Evolutionary conservation across 2,329 filamentous ascomycete species (phyloP), one percentile per base, ranked within the genome.

Genomic region (Cladophialophora chaetospira): DNA sequence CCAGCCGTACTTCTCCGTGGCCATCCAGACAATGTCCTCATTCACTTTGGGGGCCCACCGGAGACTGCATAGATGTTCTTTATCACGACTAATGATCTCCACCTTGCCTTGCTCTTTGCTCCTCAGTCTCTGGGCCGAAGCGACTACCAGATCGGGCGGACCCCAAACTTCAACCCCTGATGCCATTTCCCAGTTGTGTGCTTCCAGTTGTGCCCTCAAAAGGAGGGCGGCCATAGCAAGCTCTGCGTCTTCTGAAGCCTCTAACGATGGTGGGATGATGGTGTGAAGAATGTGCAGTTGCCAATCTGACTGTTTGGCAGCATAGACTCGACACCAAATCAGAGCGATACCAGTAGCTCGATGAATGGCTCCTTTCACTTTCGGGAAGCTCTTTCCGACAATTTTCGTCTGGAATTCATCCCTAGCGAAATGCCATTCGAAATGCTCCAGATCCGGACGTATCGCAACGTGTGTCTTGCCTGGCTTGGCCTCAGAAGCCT

Each of bases 131-230:
- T 70, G 67, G 38, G 75, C 73, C 1, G 77, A 75, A 55, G 73
- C 69, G 47, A 76, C 62, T 23, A 85, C 69, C 61, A 79, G 66
- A 5, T 82, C 75, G 3, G 81, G 81, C 0, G 92, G 91, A 68
- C 94, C 96, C 93, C 93, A 97, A 49, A 93, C 77, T 69, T 91
- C 82, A 3, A 96, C 83, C 43, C 83, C 79, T 36, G 79, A 77
- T 6, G 19, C 44, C 74, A 90, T 84, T 42, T 82, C 76, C 88
- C 89, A 96, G 55, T 83, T 77, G 2, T 77, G 73, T 1, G 92
- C 92, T 72, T 95, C 85, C 6, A 73, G 73, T 66, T 87, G 84
- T 3, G 91, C 91, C 42, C 85, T 76, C 38, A 75, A 72, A 42
- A 96, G 70, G 23, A 96, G 79, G 2, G 82, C 81, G 33, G 79